A percentile compares a stretch with the other conserved stretches of the same genome.
Evolutionary conservation across 805 yeast species (phyloP).

Genomic region (Teunomyces barrocoloradensis): DNA sequence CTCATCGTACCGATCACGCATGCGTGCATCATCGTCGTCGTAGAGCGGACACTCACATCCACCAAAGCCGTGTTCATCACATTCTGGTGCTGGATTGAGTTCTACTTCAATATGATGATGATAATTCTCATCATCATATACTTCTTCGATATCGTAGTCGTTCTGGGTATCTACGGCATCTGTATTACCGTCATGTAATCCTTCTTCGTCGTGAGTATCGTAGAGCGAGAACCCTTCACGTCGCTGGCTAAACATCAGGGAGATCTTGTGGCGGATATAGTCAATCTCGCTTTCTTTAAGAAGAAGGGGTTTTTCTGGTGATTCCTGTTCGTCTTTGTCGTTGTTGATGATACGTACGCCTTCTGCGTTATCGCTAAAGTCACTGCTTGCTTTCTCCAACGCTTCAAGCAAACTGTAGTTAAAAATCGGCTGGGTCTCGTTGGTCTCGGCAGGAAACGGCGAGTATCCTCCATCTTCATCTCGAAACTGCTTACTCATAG

Average conservation of each 20-base stretch:
- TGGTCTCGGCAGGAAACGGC: constrained; percentile 24
- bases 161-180: constrained; percentile 25
- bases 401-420: constrained; percentile 30
- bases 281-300: constrained; percentile 28
- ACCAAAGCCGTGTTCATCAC: constrained; percentile 25
- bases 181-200: constrained; percentile 34
- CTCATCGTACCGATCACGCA: constrained; percentile 11
- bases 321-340: no score
- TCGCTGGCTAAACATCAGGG: constrained; percentile 18
- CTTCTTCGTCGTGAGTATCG: constrained; percentile 40
- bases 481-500: constrained; percentile 23
- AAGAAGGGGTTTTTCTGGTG: constrained; percentile 7
- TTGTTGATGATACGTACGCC: no score
- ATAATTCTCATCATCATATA: constrained; percentile 26
- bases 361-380: constrained; percentile 12
- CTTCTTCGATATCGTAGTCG: constrained; percentile 39
- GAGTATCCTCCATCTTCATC: constrained; percentile 24
- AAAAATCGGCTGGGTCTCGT: constrained; percentile 19
- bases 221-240: constrained; percentile 30
- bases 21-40: constrained; percentile 8
- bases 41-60: constrained; percentile 26
- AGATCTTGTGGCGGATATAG: constrained; percentile 24
- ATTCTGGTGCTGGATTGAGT: constrained; percentile 33
- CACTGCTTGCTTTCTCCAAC: constrained; percentile 26
- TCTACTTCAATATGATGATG: constrained; percentile 43